Conservation (phyloP, 1,284 basidiomycete genomes). For the Cystobasidium pallidum region DNA sequence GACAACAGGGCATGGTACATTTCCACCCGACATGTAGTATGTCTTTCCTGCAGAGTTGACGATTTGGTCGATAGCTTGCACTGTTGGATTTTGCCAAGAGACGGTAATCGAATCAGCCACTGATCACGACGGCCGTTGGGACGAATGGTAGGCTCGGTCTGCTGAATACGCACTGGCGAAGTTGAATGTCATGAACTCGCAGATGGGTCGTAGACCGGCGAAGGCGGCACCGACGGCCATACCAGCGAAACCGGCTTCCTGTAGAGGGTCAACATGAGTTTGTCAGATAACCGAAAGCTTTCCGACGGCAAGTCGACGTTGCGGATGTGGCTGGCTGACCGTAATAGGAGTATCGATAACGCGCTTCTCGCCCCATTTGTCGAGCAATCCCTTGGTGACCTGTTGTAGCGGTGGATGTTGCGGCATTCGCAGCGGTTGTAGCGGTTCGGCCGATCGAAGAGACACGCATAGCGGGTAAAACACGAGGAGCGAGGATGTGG, state of each 20-base stretch:
- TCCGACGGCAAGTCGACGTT: not conserved
- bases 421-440: not conserved
- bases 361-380: conserved; percentile 99
- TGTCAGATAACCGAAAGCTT: not conserved
- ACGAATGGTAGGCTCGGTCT: not conserved
- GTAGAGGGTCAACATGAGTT: conserved; percentile 1
- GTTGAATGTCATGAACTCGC: conserved; percentile 99
- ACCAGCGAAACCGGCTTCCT: conserved; percentile 97
- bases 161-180: conserved; percentile 65
- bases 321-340: conserved; percentile 42
- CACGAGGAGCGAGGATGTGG: not conserved
- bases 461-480: conserved; percentile 15
- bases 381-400: conserved; percentile 96
- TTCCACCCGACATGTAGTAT: conserved; percentile 99
- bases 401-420: conserved; percentile 54
- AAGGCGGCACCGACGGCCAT: conserved; percentile 93
- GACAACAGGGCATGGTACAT: conserved; percentile 94
- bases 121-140: no score
- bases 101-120: no score
- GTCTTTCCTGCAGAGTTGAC: conserved; percentile 99
- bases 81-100: conserved; percentile 31
- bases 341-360: conserved; percentile 74
- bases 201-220: conserved; percentile 90
- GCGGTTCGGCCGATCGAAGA: conserved; percentile 19
- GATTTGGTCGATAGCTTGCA: conserved; percentile 95